Evolutionary conservation across 495 filamentous ascomycete species (phyloP).

Genomic region (Annulohypoxylon moriforme): DNA sequence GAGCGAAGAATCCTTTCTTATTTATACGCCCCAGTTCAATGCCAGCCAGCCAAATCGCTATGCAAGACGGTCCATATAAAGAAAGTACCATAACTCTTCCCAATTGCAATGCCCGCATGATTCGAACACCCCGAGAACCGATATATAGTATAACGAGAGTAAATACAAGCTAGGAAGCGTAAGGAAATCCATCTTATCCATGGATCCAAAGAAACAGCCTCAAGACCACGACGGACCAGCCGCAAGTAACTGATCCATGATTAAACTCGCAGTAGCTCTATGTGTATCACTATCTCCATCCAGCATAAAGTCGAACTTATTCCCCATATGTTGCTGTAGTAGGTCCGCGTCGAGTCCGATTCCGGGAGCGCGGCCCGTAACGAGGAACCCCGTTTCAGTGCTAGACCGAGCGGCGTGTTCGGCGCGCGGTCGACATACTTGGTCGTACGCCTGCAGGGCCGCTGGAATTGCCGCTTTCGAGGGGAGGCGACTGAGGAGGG

Average conservation of each 20-base stretch:
- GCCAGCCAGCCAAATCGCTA: constrained; percentile 15
- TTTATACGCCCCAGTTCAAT: constrained; percentile 11
- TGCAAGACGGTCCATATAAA: not conserved
- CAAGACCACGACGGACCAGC: not conserved
- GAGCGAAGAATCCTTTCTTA: not conserved
- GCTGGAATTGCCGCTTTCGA: constrained; percentile 41
- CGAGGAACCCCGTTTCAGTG: constrained; percentile 32
- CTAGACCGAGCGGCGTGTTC: constrained; percentile 32
- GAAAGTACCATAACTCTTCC: not conserved
- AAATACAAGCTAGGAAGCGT: not conserved
- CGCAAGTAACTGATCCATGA: constrained; percentile 42
- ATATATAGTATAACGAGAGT: not conserved
- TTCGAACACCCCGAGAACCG: not conserved
- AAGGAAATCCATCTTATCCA: not conserved
- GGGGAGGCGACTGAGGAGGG: constrained; percentile 35
- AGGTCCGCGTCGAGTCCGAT: constrained; percentile 39
- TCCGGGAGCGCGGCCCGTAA: constrained; percentile 34
- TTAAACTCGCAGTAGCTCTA: constrained; percentile 20
- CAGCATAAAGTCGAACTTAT: constrained; percentile 38
- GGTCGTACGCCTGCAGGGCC: constrained; percentile 44
- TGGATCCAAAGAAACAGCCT: not conserved
- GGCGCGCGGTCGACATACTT: constrained; percentile 43
- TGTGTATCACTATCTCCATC: constrained; percentile 25
- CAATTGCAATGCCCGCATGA: not conserved
- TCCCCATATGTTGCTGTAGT: constrained; percentile 35